These are phyloP conservation scores for Aphanomyces astaci DNA, from an alignment of 352 stramenopile genomes.

Conservation along the genomic window DNA sequence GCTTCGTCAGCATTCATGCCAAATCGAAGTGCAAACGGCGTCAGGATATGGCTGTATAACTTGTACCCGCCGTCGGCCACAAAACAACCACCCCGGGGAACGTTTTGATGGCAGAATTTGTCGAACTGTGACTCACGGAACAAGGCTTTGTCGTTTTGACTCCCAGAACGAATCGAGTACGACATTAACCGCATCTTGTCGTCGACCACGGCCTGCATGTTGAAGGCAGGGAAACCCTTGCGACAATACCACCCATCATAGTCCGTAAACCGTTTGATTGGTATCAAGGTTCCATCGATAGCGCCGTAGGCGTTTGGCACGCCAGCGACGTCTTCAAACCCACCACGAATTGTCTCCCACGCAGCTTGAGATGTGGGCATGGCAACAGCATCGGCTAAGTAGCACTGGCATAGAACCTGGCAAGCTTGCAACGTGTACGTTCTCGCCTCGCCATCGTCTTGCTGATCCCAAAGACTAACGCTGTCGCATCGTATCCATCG, in stretches of 20 bases:
- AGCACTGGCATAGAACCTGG: neutral
- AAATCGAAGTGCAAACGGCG: neutral
- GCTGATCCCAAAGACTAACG: neutral
- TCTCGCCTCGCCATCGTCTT: neutral
- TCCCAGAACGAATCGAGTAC: neutral
- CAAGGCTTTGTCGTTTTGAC: neutral
- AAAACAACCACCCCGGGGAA: slow-evolving; percentile 3
- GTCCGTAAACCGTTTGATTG: neutral
- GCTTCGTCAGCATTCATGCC: neutral
- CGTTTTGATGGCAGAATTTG: neutral
- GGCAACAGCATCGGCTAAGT: neutral
- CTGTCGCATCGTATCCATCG: neutral
- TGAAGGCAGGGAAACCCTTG: neutral
- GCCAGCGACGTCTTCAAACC: neutral
- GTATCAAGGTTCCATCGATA: neutral
- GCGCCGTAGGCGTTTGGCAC: neutral
- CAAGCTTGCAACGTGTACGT: neutral
- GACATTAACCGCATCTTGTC: neutral
- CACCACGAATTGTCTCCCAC: neutral
- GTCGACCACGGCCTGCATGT: no score
- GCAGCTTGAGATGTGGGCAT: neutral
- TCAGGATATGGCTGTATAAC: slow-evolving; percentile 6
- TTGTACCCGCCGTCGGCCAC: neutral
- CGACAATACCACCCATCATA: neutral
- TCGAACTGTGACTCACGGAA: neutral